Evolutionary conservation across 192 early-diverging fungal genomes (phyloP).

Genomic region (Coemansia guatemalensis): DNA sequence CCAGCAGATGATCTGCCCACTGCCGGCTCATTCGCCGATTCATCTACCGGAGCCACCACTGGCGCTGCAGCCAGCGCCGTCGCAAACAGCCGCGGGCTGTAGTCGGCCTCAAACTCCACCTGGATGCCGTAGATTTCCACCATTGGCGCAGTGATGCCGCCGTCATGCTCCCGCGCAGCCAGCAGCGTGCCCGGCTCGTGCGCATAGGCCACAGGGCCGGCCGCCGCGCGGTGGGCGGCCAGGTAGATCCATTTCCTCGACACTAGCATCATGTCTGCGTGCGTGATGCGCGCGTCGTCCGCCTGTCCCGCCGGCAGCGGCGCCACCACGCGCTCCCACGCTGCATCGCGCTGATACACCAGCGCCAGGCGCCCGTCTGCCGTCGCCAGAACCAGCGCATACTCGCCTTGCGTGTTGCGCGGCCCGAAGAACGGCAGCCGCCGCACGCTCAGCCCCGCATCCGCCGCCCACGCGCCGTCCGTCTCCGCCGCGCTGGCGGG

Average conservation of each 20-base stretch:
- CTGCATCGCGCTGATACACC: conserved; percentile 50
- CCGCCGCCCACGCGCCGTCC: conserved; percentile 30
- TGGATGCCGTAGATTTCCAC: conserved; percentile 51
- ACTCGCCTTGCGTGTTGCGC: conserved; percentile 51
- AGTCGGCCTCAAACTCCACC: conserved; percentile 54
- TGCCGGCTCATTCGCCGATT: background rate
- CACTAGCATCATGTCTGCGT: conserved; percentile 55
- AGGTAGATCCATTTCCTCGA: conserved; percentile 55
- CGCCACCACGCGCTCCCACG: conserved; percentile 45
- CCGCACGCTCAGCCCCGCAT: conserved; percentile 31
- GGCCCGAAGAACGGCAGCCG: conserved; percentile 54
- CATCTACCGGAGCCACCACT: conserved; percentile 17
- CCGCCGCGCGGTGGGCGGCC: conserved; percentile 41
- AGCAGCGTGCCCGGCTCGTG: conserved; percentile 44
- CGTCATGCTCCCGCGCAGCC: conserved; percentile 26
- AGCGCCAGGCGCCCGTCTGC: conserved; percentile 50
- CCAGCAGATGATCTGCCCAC: background rate
- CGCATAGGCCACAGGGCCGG: conserved; percentile 30
- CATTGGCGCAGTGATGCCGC: conserved; percentile 36
- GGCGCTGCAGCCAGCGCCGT: conserved; percentile 50
- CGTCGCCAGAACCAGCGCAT: conserved; percentile 47
- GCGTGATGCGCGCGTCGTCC: conserved; percentile 26
- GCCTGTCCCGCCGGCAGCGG: conserved; percentile 29
- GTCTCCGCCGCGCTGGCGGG: background rate
- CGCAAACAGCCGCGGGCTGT: conserved; percentile 52